Evolutionary conservation across 208 protist species (phyloP), one percentile per base, ranked within the genome.

Genomic region (Trypanosoma avium): DNA sequence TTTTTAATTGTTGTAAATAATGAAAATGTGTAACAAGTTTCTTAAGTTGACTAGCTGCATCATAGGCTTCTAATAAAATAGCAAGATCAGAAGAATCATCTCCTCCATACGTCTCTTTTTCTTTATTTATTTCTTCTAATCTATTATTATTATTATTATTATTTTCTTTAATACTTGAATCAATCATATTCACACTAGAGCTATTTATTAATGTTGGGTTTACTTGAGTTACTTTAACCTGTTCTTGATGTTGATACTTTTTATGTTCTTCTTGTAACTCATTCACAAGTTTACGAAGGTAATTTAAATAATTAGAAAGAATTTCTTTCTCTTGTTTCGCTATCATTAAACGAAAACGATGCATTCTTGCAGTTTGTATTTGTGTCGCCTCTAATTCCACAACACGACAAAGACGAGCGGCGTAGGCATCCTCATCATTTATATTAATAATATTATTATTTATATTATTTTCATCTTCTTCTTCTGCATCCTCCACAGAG

Each of bases 341-440:
- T 42, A 84, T 74, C 45, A 56, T 79, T 38, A 83, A 53, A n/a
- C 60, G 65, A 48, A 86, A 79, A 9, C 32, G 15, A 22, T 81
- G 55, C 21, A 67, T 66, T 0, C 48, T 60, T 1, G 9, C 46
- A 6, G 59, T 60, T 30, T 70, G 59, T 35, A 56, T 35, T 26
- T 72, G 61, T 27, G 68, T 45, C 12, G 73, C 55, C 50, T 86
- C 77, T 61, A 79, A 30, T 29, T 82, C 81, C 2, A 79, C 77
- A 1, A 88, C 67, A 15, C 79, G 85, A 19, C 72, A 62, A 3
- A 81, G 53, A 8, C 84, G 58, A 2, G 66, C 59, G n/a, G 38
- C 50, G 50, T 72, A 75, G 49, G 73, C 69, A 1, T 80, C 77
- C 0, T 65, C 71, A 46, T 70, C 61, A 3, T 70, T 26, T n/a